Conservation (phyloP, 2,329 filamentous ascomycete genomes). For the Neofusicoccum sp. region DNA sequence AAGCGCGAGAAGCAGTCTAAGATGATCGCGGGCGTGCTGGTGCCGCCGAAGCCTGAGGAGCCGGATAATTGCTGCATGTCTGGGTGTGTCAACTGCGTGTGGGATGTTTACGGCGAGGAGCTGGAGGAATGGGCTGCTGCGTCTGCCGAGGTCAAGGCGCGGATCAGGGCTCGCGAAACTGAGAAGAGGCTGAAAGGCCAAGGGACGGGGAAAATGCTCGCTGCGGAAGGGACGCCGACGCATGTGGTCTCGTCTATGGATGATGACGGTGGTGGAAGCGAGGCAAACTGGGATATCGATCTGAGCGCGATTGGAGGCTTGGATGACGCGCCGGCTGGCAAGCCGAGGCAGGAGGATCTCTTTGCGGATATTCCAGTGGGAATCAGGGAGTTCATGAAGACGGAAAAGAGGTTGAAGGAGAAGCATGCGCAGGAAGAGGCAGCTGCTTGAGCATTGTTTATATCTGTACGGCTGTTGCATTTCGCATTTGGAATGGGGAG, state of each 20-base stretch:
- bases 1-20: constrained; percentile 59
- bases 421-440: constrained; percentile 63
- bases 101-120: constrained; percentile 88
- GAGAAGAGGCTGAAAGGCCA: constrained; percentile 29
- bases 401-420: constrained; percentile 84
- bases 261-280: constrained; percentile 74
- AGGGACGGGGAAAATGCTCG: constrained; percentile 36
- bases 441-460: not conserved
- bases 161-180: constrained; percentile 49
- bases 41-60: constrained; percentile 82
- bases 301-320: constrained; percentile 30
- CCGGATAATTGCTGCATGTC: constrained; percentile 99
- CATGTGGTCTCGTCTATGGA: constrained; percentile 65
- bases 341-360: constrained; percentile 58
- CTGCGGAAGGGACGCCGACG: constrained; percentile 40
- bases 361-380: constrained; percentile 84
- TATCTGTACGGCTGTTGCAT: not conserved
- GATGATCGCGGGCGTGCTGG: constrained; percentile 72
- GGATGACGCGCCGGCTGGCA: constrained; percentile 22
- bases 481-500: not conserved
- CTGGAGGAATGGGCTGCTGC: constrained; percentile 81
- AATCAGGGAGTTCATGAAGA: constrained; percentile 95
- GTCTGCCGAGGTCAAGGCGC: constrained; percentile 61
- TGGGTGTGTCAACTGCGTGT: constrained; percentile 96
- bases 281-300: constrained; percentile 59